Evolutionary conservation across 2,329 filamentous ascomycete species (phyloP).

Genomic region (Sclerotinia spermophila): DNA sequence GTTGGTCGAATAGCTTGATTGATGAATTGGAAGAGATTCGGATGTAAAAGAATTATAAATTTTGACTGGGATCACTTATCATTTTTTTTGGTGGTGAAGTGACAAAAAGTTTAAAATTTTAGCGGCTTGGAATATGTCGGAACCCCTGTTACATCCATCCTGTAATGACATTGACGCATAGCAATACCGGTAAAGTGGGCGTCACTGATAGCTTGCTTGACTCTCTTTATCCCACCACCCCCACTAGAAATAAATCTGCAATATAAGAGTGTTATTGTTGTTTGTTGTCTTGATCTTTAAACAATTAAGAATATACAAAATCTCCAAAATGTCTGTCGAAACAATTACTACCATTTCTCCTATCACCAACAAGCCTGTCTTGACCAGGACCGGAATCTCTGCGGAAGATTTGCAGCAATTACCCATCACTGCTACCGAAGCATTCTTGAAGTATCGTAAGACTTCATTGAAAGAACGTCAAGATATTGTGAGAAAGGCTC

Average conservation of each 20-base stretch:
- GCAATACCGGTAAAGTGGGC: slow-evolving; percentile 2
- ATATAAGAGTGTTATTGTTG: not conserved
- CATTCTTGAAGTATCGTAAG: slow-evolving; percentile 73
- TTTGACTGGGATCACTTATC: slow-evolving; percentile 1
- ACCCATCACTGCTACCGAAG: slow-evolving; percentile 67
- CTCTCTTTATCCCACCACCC: slow-evolving; percentile 1
- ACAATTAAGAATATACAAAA: not conserved
- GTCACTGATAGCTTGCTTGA: slow-evolving; percentile 12
- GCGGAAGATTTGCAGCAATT: slow-evolving; percentile 65
- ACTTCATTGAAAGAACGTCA: slow-evolving; percentile 73
- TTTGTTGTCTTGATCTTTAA: slow-evolving; percentile 6
- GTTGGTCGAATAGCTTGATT: slow-evolving; percentile 8
- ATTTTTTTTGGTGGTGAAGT: not conserved
- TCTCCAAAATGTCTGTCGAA: slow-evolving; percentile 57
- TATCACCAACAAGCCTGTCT: slow-evolving; percentile 77
- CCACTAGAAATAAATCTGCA: slow-evolving; percentile 10
- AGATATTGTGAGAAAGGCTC: slow-evolving; percentile 73
- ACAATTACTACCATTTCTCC: slow-evolving; percentile 80
- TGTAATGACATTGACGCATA: slow-evolving; percentile 6
- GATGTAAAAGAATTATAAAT: not conserved
- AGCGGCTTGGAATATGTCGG: not conserved
- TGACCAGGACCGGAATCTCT: slow-evolving; percentile 74
- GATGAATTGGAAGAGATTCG: slow-evolving; percentile 7
- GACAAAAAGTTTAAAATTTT: slow-evolving; percentile 8
- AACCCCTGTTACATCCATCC: slow-evolving; percentile 4